Evolutionary conservation across 345 rosid species (phyloP).

Genomic region (Dimocarpus longan): DNA sequence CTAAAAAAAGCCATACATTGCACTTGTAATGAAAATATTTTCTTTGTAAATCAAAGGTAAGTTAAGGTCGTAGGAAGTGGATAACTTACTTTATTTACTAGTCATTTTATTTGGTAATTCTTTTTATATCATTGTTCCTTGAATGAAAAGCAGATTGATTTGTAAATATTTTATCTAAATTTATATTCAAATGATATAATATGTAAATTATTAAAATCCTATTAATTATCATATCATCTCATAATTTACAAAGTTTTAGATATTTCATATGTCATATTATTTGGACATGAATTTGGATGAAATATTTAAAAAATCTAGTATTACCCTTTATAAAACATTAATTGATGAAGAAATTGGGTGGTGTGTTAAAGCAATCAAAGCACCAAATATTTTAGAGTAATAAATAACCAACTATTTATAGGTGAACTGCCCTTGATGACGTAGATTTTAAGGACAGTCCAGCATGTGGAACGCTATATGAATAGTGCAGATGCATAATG

Average conservation of each 20-base stretch:
- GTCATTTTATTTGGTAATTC: neutral
- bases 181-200: too few relatives aligned
- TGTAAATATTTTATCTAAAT: neutral
- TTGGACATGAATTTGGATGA: too few relatives aligned
- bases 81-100: slow-evolving; percentile 12
- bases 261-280: too few relatives aligned
- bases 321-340: neutral
- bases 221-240: too few relatives aligned
- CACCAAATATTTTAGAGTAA: neutral
- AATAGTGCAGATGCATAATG: neutral
- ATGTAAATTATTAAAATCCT: too few relatives aligned
- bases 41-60: too few relatives aligned
- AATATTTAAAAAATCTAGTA: too few relatives aligned
- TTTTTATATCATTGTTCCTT: neutral
- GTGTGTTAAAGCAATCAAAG: neutral
- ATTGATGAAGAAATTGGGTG: neutral
- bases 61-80: neutral
- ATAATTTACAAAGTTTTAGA: too few relatives aligned
- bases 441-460: slow-evolving; percentile 17
- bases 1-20: neutral
- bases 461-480: slow-evolving; percentile 21
- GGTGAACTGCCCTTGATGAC: slow-evolving; percentile 19
- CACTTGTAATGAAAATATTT: neutral
- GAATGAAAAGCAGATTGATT: neutral
- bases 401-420: slow-evolving; percentile 2